Evolutionary conservation across 306 rosid species (phyloP).

Genomic region (Castanopsis chinensis): DNA sequence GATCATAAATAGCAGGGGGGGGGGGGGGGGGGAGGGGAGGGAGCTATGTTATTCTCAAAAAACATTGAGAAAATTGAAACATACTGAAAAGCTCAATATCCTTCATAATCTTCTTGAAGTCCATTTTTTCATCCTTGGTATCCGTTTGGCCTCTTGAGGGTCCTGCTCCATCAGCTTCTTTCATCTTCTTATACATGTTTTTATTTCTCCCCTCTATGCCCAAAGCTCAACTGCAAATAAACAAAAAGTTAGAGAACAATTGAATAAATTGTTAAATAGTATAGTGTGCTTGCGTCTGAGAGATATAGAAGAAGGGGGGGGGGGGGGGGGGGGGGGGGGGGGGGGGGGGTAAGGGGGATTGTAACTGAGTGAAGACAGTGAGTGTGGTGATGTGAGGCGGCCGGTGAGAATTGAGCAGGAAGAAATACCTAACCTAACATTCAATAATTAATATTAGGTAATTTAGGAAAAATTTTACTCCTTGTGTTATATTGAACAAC

Average conservation of each 20-base stretch:
- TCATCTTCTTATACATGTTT: slow-evolving; percentile 14
- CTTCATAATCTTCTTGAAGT: slow-evolving; percentile 19
- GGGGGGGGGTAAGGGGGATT: too few species aligned
- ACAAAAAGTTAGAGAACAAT: not conserved
- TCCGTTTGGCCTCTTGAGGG: not conserved
- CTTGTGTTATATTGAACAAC: too few species aligned
- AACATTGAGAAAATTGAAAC: not conserved
- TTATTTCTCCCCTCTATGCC: not conserved
- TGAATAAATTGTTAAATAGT: not conserved
- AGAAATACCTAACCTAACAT: not conserved
- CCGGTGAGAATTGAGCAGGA: not conserved
- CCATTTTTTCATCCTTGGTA: slow-evolving; percentile 1
- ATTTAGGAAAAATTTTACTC: too few species aligned
- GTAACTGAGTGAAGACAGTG: too few species aligned
- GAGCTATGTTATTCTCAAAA: not conserved
- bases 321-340: not conserved
- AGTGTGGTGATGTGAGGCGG: not conserved
- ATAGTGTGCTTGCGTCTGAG: not conserved
- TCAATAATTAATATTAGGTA: too few species aligned
- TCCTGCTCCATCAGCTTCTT: slow-evolving; percentile 5
- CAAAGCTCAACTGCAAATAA: slow-evolving; percentile 3
- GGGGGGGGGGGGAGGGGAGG: too few species aligned
- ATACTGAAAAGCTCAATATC: slow-evolving; percentile 22
- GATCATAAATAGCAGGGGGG: too few species aligned
- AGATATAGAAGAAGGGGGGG: not conserved